Evolutionary conservation across 2,329 filamentous ascomycete species (phyloP).

Genomic region (Clonostachys sp.): DNA sequence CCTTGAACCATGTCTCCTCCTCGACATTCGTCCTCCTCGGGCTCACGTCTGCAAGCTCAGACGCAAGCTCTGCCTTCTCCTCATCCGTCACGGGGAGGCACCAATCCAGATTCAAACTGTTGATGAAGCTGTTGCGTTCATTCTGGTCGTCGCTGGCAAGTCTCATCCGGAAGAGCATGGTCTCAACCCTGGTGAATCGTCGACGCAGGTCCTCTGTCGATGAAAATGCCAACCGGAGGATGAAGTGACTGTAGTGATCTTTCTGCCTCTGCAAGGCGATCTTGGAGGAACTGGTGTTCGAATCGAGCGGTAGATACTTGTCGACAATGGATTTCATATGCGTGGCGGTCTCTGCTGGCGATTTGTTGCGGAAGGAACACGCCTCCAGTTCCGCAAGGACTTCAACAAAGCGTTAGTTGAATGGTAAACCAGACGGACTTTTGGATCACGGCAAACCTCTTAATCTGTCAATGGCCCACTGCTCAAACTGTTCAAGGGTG

Average conservation of each 20-base stretch:
- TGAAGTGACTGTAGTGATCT: conserved; percentile 98
- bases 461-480: conserved; percentile 94
- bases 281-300: conserved; percentile 61
- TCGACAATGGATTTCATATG: conserved; percentile 85
- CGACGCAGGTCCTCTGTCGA: conserved; percentile 85
- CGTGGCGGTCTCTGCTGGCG: conserved; percentile 71
- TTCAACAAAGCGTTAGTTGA: conserved; percentile 19
- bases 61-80: conserved; percentile 63
- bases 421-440: neutral
- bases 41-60: conserved; percentile 51
- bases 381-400: conserved; percentile 87
- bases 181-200: conserved; percentile 82
- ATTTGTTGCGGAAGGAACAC: conserved; percentile 90
- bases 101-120: conserved; percentile 77
- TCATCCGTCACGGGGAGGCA: conserved; percentile 80
- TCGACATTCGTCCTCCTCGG: conserved; percentile 43
- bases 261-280: conserved; percentile 76
- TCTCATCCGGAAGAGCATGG: conserved; percentile 80
- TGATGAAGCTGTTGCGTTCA: conserved; percentile 74
- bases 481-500: conserved; percentile 94
- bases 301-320: conserved; percentile 78
- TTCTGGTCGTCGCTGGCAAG: conserved; percentile 70
- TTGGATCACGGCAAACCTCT: conserved; percentile 52
- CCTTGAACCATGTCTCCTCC: conserved; percentile 90
- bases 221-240: conserved; percentile 87